phyloP scores from a whole-genome alignment of 2,329 filamentous ascomycete species.

The Paecilomyces variotii region DNA sequence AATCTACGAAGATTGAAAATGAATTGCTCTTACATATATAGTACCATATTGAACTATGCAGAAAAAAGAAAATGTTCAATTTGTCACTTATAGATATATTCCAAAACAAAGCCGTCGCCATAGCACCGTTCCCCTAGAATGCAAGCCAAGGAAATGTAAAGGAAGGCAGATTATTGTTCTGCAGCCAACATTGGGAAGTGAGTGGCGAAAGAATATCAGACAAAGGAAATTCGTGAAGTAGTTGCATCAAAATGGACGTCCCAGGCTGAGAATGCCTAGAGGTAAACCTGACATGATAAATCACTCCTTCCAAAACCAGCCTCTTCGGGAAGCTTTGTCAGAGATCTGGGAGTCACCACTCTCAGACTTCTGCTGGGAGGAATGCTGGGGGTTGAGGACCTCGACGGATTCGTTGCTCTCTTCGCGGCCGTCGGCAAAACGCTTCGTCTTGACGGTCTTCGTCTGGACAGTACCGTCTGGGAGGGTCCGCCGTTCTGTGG shows the following conservation, averaged over 20 bases:
- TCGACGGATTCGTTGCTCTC: constrained; percentile 51
- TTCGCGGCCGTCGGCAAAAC: constrained; percentile 53
- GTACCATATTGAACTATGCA: background rate
- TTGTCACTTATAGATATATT: background rate
- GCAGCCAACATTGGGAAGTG: background rate
- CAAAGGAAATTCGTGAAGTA: background rate
- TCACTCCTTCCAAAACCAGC: constrained; percentile 31
- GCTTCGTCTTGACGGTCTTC: constrained; percentile 49
- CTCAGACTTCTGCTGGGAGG: constrained; percentile 6
- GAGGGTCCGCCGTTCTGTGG: constrained; percentile 46
- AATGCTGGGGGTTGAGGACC: constrained; percentile 15
- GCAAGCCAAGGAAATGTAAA: background rate
- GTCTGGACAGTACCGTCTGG: constrained; percentile 53
- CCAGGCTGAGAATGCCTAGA: background rate
- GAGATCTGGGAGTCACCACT: constrained; percentile 4
- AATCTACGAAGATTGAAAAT: background rate
- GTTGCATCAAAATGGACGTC: background rate
- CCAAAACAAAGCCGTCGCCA: background rate
- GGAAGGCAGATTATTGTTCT: background rate
- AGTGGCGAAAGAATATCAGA: background rate
- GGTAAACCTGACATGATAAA: background rate
- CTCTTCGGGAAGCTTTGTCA: constrained; percentile 12
- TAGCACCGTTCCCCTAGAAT: background rate
- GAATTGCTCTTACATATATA: background rate
- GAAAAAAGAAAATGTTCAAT: background rate